These are phyloP conservation scores for Schizonepeta tenuifolia DNA, from an alignment of 257 asterid genomes.

Conservation along the genomic window DNA sequence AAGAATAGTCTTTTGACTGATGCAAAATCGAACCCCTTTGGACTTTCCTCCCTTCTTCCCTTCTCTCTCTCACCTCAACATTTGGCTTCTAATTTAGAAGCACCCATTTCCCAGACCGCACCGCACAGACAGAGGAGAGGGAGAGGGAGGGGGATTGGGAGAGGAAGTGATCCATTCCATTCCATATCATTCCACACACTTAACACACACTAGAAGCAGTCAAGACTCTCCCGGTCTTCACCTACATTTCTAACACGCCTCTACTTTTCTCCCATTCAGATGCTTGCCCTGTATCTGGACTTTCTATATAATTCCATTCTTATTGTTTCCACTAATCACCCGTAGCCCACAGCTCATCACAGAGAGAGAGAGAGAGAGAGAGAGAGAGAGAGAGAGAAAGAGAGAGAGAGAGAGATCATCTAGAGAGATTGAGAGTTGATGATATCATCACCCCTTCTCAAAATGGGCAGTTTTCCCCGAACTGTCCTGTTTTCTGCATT, in stretches of 20 bases:
- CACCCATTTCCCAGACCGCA: too few relatives aligned
- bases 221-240: constrained; percentile 17
- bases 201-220: constrained; percentile 7
- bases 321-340: not conserved
- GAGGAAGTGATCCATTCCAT: too few relatives aligned
- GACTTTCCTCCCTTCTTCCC: constrained; percentile 18
- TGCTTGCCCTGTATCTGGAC: not conserved
- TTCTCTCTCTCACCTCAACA: not conserved
- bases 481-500: constrained; percentile 28
- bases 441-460: not conserved
- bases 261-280: constrained; percentile 18
- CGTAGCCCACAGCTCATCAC: too few relatives aligned
- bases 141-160: too few relatives aligned
- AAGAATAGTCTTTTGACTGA: not conserved
- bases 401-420: not conserved
- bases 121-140: too few relatives aligned
- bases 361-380: not conserved
- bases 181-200: not conserved
- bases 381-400: not conserved
- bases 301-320: constrained; percentile 6
- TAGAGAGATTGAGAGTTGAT: not conserved
- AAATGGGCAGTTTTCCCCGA: constrained; percentile 31
- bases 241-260: not conserved
- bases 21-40: not conserved
- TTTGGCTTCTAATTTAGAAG: not conserved